A percentile compares a stretch with the other conserved stretches of the same genome.
Evolutionary conservation across 2,329 filamentous ascomycete genomes (phyloP).

Genomic region (Coleophoma crateriformis): DNA sequence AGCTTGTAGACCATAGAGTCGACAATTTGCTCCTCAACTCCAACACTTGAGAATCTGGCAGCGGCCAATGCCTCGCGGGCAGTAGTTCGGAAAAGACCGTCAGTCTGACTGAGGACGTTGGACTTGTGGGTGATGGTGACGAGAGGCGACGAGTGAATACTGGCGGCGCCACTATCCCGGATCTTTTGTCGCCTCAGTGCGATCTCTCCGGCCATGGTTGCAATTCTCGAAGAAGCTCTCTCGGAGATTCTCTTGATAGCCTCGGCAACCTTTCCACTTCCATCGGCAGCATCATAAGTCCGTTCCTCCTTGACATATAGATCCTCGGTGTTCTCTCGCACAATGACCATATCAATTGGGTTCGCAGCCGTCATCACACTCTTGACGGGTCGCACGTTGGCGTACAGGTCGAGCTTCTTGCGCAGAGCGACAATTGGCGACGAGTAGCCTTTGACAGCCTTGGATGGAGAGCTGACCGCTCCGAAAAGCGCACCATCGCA

Average conservation of each 20-base stretch:
- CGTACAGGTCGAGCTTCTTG: constrained; percentile 91
- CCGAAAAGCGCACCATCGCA: constrained; percentile 97
- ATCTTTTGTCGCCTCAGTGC: constrained; percentile 81
- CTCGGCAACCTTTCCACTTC: constrained; percentile 78
- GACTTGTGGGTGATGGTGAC: constrained; percentile 98
- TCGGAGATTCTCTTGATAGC: constrained; percentile 96
- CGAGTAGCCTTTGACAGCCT: constrained; percentile 89
- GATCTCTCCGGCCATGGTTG: constrained; percentile 91
- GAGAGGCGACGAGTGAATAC: constrained; percentile 63
- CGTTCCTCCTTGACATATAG: constrained; percentile 87
- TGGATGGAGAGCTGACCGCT: constrained; percentile 87
- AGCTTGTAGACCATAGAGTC: constrained; percentile 99
- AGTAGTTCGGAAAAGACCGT: constrained; percentile 86
- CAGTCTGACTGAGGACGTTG: constrained; percentile 94
- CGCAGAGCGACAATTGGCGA: constrained; percentile 85
- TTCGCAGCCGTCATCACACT: constrained; percentile 58
- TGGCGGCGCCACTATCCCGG: constrained; percentile 50
- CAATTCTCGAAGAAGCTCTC: constrained; percentile 78
- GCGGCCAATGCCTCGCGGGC: constrained; percentile 67
- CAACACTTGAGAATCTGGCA: constrained; percentile 56
- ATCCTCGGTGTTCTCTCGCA: constrained; percentile 98
- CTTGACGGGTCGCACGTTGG: constrained; percentile 96
- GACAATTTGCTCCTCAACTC: constrained; percentile 94
- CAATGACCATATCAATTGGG: constrained; percentile 86
- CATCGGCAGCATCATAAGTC: constrained; percentile 67